Percentiles rank a stretch among this genome's conserved stretches.
These are phyloP conservation scores for Echium plantagineum DNA, from an alignment of 257 asterid species.

Conservation along the genomic window DNA sequence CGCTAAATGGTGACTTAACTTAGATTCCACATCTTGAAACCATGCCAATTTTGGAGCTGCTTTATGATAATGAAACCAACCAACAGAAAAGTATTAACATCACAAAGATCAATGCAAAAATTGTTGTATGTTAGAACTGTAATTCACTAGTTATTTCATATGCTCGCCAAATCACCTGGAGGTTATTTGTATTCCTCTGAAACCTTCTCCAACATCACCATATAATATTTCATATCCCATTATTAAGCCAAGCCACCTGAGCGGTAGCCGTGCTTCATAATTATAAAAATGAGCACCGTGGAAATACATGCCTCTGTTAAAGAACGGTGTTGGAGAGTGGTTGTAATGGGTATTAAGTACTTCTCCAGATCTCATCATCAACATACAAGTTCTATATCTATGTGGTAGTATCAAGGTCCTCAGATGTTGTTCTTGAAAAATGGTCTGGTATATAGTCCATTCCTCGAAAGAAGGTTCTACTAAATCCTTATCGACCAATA, in stretches of 20 bases:
- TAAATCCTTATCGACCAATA: background rate
- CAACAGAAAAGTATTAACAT: slow-evolving; percentile 5
- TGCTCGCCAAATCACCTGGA: too few species aligned
- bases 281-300: too few species aligned
- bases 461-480: background rate
- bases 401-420: slow-evolving; percentile 5
- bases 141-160: too few species aligned
- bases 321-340: too few species aligned
- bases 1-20: slow-evolving; percentile 1
- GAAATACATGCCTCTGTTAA: too few species aligned
- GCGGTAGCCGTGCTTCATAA: too few species aligned
- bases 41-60: background rate
- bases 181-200: too few species aligned
- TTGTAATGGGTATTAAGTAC: too few species aligned
- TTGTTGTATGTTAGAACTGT: too few species aligned
- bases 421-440: slow-evolving; percentile 11
- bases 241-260: too few species aligned
- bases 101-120: background rate
- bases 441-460: background rate
- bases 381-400: slow-evolving; percentile 7
- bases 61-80: slow-evolving; percentile 9
- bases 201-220: too few species aligned
- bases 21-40: background rate
- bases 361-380: background rate
- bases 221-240: too few species aligned